phyloP scores from a whole-genome alignment of 805 yeast genomes.

The Zygoascus flipseniorum region DNA sequence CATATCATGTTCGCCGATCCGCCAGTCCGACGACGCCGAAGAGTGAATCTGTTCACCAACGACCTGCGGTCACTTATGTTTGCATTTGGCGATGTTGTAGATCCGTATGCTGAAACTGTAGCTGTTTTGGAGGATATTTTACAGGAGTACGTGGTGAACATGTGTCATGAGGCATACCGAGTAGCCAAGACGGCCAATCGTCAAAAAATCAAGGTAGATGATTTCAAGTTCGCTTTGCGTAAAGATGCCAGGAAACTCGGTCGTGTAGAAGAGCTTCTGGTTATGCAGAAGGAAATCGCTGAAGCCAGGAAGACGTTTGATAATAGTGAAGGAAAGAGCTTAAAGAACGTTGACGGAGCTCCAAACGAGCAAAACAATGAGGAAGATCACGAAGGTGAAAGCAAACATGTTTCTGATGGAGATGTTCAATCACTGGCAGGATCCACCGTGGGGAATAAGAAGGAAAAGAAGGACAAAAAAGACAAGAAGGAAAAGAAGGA shows the following conservation, averaged over 20 bases:
- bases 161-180: constrained; percentile 48
- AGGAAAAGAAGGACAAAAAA: constrained; percentile 25
- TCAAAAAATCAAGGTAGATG: constrained; percentile 61
- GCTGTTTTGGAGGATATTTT: constrained; percentile 61
- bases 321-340: constrained; percentile 44
- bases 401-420: constrained; percentile 20
- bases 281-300: constrained; percentile 50
- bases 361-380: constrained; percentile 14
- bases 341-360: constrained; percentile 15
- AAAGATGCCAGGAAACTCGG: constrained; percentile 61
- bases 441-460: constrained; percentile 8
- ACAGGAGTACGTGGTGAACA: constrained; percentile 52
- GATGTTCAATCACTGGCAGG: not conserved
- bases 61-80: constrained; percentile 50
- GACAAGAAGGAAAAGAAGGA: constrained; percentile 23
- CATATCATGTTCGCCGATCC: not conserved
- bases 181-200: constrained; percentile 45
- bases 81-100: constrained; percentile 66
- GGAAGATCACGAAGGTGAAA: constrained; percentile 18
- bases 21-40: constrained; percentile 25
- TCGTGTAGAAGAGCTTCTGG: constrained; percentile 56
- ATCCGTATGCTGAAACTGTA: constrained; percentile 58
- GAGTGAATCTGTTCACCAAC: constrained; percentile 37
- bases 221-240: constrained; percentile 60
- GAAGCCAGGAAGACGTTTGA: constrained; percentile 64